Evolutionary conservation across 1,284 basidiomycete species (phyloP).

Genomic region (Phellopilus nigrolimitatus): DNA sequence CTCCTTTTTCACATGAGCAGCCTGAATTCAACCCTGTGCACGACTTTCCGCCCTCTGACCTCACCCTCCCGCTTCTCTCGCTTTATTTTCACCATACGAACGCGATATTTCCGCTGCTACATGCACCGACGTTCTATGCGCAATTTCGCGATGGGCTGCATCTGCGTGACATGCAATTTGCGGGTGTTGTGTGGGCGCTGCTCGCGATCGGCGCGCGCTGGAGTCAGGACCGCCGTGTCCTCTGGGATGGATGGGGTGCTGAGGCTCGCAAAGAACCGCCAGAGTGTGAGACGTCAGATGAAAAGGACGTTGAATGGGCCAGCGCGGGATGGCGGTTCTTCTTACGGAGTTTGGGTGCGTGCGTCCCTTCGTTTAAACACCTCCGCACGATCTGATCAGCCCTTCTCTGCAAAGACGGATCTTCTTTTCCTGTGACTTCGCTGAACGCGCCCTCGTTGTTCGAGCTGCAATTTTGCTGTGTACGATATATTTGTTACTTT

Average conservation of each 20-base stretch:
- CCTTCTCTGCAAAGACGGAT: conserved; percentile 4
- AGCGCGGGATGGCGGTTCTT: conserved; percentile 35
- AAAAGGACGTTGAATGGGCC: conserved; percentile 17
- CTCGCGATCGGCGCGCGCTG: conserved; percentile 48
- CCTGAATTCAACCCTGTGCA: conserved; percentile 36
- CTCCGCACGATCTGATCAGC: not conserved
- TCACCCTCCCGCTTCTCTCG: conserved; percentile 41
- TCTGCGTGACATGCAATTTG: conserved; percentile 41
- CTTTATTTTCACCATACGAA: conserved; percentile 45
- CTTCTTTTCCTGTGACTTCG: conserved; percentile 20
- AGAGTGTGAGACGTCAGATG: conserved; percentile 19
- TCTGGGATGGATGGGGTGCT: conserved; percentile 34
- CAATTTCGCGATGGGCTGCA: conserved; percentile 40
- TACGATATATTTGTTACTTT: conserved; percentile 28
- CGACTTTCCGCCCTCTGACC: conserved; percentile 52
- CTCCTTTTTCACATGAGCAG: conserved; percentile 32
- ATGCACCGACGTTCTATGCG: conserved; percentile 43
- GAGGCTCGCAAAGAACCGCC: conserved; percentile 30
- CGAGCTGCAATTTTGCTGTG: conserved; percentile 37
- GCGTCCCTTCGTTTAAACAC: conserved; percentile 26
- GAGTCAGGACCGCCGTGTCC: conserved; percentile 42
- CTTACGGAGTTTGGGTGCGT: conserved; percentile 29
- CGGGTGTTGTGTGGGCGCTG: conserved; percentile 42
- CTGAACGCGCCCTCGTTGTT: conserved; percentile 34
- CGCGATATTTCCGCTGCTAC: conserved; percentile 42